These are phyloP conservation scores for Metschnikowia lunata DNA, from an alignment of 805 yeast species.

Conservation along the genomic window DNA sequence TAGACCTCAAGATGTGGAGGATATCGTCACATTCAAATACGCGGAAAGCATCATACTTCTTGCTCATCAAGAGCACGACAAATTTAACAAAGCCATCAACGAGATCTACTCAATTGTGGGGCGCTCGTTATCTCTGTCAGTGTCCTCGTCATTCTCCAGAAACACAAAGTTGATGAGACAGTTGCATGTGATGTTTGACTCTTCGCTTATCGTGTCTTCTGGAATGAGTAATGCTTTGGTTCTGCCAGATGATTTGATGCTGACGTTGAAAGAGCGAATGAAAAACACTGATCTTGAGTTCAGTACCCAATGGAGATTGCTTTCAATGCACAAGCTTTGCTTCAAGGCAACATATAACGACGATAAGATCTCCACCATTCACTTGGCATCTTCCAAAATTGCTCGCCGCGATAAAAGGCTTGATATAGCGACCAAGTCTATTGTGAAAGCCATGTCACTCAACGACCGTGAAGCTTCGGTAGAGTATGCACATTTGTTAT, in stretches of 20 bases:
- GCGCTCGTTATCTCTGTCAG: constrained; percentile 42
- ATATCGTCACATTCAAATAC: constrained; percentile 55
- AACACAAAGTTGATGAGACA: constrained; percentile 34
- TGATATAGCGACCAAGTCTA: constrained; percentile 67
- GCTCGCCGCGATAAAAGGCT: constrained; percentile 65
- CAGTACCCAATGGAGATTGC: constrained; percentile 53
- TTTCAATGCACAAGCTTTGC: constrained; percentile 56
- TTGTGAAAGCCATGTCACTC: constrained; percentile 53
- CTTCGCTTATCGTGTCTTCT: constrained; percentile 22
- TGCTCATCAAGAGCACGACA: constrained; percentile 25
- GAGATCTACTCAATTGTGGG: constrained; percentile 60
- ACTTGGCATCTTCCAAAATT: constrained; percentile 56
- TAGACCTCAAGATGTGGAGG: constrained; percentile 44
- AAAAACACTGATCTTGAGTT: constrained; percentile 42
- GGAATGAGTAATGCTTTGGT: constrained; percentile 10
- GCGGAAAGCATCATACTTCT: constrained; percentile 60
- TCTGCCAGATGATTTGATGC: constrained; percentile 14
- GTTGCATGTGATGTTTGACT: constrained; percentile 35
- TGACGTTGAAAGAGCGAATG: constrained; percentile 26
- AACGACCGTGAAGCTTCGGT: constrained; percentile 49
- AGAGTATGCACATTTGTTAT: constrained; percentile 76
- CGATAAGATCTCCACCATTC: constrained; percentile 43
- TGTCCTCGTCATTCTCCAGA: constrained; percentile 35
- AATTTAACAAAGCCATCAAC: constrained; percentile 39
- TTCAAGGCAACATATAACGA: constrained; percentile 23